phyloP scores from a whole-genome alignment of 2,329 filamentous ascomycete genomes.

The Aureobasidium sp. region DNA sequence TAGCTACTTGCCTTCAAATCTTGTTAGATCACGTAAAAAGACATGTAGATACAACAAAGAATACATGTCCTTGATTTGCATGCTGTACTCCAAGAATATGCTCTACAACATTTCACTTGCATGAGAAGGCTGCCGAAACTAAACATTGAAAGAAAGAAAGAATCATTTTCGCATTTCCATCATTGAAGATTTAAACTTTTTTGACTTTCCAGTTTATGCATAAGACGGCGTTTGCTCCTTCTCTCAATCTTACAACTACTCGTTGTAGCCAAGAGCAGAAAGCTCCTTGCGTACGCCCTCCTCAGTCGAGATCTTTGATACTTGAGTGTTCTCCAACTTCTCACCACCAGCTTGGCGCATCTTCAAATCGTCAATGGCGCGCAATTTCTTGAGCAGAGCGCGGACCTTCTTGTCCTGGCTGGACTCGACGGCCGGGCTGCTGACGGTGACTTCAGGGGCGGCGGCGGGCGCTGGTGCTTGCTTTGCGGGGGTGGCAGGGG shows the following conservation, averaged over 20 bases:
- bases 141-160: neutral
- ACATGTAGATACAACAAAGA: no score
- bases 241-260: neutral
- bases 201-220: neutral
- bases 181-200: neutral
- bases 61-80: no score
- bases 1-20: no score
- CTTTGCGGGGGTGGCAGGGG: conserved; percentile 4
- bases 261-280: conserved; percentile 18
- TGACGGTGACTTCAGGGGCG: conserved; percentile 46
- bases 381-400: conserved; percentile 91
- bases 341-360: conserved; percentile 92
- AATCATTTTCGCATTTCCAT: conserved; percentile 1
- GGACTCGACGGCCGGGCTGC: conserved; percentile 50
- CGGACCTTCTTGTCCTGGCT: conserved; percentile 93
- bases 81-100: no score
- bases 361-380: conserved; percentile 95
- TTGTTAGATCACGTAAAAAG: no score
- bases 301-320: conserved; percentile 97
- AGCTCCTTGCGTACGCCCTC: conserved; percentile 77
- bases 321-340: conserved; percentile 95
- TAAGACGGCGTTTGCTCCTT: neutral
- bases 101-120: neutral
- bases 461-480: conserved; percentile 30
- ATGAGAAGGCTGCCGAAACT: neutral